Conservation (phyloP, 495 filamentous ascomycete species). For the Staphylotrichum tortipilum region DNA sequence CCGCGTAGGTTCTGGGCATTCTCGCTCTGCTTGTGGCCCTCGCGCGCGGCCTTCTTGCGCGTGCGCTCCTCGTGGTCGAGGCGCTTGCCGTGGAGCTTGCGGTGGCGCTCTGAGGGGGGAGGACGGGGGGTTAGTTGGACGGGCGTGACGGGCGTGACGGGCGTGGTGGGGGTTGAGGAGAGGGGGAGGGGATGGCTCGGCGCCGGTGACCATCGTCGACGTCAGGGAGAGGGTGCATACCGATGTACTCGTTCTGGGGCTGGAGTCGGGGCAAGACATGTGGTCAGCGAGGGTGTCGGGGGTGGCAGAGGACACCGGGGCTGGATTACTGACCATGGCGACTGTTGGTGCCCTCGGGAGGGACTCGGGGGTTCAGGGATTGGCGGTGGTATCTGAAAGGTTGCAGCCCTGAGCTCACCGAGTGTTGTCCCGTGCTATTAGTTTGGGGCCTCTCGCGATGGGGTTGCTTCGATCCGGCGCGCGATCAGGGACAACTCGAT, state of each 20-base stretch:
- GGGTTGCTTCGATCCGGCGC: background rate
- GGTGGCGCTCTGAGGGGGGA: constrained; percentile 18
- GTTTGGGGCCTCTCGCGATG: background rate
- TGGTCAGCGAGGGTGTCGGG: constrained; percentile 17
- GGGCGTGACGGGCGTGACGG: too few species aligned
- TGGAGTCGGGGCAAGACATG: constrained; percentile 25
- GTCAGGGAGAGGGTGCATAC: constrained; percentile 14
- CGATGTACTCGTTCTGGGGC: constrained; percentile 96
- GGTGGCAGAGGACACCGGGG: too few species aligned
- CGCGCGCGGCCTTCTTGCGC: constrained; percentile 81
- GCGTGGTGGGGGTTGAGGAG: background rate
- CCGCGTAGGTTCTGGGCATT: constrained; percentile 89
- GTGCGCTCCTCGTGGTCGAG: constrained; percentile 81
- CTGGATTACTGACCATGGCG: constrained; percentile 25
- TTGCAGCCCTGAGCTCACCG: background rate
- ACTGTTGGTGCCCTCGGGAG: constrained; percentile 22
- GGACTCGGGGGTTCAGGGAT: constrained; percentile 14
- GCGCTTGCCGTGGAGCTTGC: constrained; percentile 47
- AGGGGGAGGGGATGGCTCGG: background rate
- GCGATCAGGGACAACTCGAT: constrained; percentile 3
- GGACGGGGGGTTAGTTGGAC: constrained; percentile 2
- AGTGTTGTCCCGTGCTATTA: too few species aligned
- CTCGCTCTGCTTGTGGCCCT: constrained; percentile 73
- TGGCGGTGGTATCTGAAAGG: background rate
- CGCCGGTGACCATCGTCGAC: background rate